A percentile compares a stretch with the other conserved stretches of the same genome.
Evolutionary conservation across 2,329 filamentous ascomycete genomes (phyloP).

Genomic region (Fusarium denticulatum): DNA sequence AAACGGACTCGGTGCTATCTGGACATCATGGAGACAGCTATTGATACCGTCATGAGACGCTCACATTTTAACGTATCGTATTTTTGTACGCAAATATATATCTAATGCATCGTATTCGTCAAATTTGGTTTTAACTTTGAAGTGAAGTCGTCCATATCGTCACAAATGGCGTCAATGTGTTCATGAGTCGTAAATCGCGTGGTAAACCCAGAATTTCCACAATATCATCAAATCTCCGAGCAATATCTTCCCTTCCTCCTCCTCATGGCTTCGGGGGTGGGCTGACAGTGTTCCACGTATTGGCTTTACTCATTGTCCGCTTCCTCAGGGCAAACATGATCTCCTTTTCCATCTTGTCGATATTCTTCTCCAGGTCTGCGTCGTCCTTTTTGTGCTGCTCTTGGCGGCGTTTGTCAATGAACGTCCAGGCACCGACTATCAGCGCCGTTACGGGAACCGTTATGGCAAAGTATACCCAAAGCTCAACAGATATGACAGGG

Average conservation of each 20-base stretch:
- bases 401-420: constrained; percentile 63
- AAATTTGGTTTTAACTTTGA: constrained; percentile 11
- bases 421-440: constrained; percentile 66
- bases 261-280: constrained; percentile 41
- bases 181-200: constrained; percentile 27
- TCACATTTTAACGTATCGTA: constrained; percentile 16
- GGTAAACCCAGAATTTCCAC: constrained; percentile 2
- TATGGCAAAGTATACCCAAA: constrained; percentile 73
- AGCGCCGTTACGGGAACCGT: constrained; percentile 66
- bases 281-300: constrained; percentile 61
- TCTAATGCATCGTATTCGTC: constrained; percentile 8
- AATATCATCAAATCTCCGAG: background rate
- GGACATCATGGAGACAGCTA: background rate
- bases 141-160: constrained; percentile 23
- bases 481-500: constrained; percentile 58
- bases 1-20: background rate
- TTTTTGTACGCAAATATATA: constrained; percentile 10
- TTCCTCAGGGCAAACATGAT: constrained; percentile 66
- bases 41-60: constrained; percentile 1
- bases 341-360: constrained; percentile 65
- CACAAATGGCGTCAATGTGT: constrained; percentile 11
- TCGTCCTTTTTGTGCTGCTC: constrained; percentile 60
- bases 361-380: constrained; percentile 62
- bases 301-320: constrained; percentile 65
- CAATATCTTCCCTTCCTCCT: background rate